Conservation (phyloP, 371 early-diverging fungal genomes). For the Basidiobolus meristosporus region DNA sequence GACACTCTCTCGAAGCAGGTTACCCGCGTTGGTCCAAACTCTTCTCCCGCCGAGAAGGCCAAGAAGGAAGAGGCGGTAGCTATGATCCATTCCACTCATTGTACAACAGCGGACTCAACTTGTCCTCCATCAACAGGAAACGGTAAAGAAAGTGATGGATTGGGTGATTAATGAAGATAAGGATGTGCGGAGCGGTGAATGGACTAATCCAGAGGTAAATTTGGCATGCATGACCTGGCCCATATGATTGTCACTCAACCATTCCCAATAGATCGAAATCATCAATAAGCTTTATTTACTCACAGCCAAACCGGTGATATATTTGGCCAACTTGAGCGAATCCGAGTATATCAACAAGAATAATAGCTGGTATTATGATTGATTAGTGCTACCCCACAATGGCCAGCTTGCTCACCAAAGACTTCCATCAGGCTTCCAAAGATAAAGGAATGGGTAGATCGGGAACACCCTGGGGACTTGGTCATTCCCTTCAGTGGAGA, state of each 20-base stretch:
- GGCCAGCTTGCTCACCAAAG: too few relatives aligned
- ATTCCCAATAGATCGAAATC: slow-evolving; percentile 66
- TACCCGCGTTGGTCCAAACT: slow-evolving; percentile 49
- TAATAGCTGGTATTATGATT: slow-evolving; percentile 49
- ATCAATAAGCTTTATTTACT: slow-evolving; percentile 85
- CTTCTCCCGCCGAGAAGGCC: slow-evolving; percentile 65
- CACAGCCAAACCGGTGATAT: slow-evolving; percentile 96
- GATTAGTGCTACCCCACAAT: too few relatives aligned
- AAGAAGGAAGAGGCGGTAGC: slow-evolving; percentile 67
- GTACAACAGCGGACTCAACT: too few relatives aligned
- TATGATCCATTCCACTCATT: too few relatives aligned
- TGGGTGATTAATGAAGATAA: slow-evolving; percentile 57
- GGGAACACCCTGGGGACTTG: slow-evolving; percentile 65
- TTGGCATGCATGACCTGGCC: too few relatives aligned
- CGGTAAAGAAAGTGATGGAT: slow-evolving; percentile 49
- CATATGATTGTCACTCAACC: too few relatives aligned
- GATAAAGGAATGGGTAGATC: slow-evolving; percentile 85
- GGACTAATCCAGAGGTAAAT: slow-evolving; percentile 85
- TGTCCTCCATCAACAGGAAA: too few relatives aligned
- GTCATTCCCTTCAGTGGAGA: slow-evolving; percentile 83
- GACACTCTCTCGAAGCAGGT: slow-evolving; percentile 30
- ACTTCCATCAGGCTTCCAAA: too few relatives aligned
- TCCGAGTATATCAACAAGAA: slow-evolving; percentile 62
- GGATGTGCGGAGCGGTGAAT: slow-evolving; percentile 74
- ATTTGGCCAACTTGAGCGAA: slow-evolving; percentile 87